Conservation (phyloP, 805 yeast genomes). For the Hanseniaspora hatyaiensis region DNA sequence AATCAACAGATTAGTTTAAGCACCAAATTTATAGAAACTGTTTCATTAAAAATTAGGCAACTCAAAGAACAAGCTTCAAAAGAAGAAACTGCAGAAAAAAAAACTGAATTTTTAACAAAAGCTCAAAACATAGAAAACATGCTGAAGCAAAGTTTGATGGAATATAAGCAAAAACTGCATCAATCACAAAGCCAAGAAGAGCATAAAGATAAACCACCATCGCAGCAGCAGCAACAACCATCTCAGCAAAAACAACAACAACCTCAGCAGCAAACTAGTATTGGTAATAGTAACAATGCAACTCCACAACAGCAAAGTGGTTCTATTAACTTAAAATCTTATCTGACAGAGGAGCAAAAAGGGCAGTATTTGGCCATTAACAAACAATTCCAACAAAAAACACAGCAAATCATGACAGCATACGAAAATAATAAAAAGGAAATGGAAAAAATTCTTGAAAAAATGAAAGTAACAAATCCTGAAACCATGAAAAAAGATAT, state of each 20-base stretch:
- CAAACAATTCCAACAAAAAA: slow-evolving; percentile 25
- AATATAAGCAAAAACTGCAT: slow-evolving; percentile 10
- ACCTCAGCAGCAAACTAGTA: slow-evolving; percentile 18
- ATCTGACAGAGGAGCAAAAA: slow-evolving; percentile 26
- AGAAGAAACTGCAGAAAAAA: slow-evolving; percentile 2
- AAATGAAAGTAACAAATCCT: slow-evolving; percentile 16
- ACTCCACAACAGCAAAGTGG: slow-evolving; percentile 18
- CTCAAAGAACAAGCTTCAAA: neutral
- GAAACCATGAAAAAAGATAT: slow-evolving; percentile 16
- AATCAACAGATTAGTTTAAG: slow-evolving; percentile 8
- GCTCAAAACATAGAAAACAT: slow-evolving; percentile 6
- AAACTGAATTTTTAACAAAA: neutral
- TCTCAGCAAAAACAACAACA: slow-evolving; percentile 17
- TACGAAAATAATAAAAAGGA: slow-evolving; percentile 26
- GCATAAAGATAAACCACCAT: slow-evolving; percentile 17
- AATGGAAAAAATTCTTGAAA: slow-evolving; percentile 26
- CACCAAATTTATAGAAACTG: neutral
- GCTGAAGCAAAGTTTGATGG: slow-evolving; percentile 12
- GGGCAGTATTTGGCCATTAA: slow-evolving; percentile 25
- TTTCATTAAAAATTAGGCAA: slow-evolving; percentile 19
- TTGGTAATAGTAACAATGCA: slow-evolving; percentile 18
- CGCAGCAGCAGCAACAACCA: slow-evolving; percentile 11
- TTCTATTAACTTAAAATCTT: slow-evolving; percentile 23
- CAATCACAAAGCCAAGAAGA: slow-evolving; percentile 15
- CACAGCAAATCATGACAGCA: slow-evolving; percentile 26